These are phyloP conservation scores for Podaxis sp. DNA, from an alignment of 768 basidiomycete species.

Conservation along the genomic window DNA sequence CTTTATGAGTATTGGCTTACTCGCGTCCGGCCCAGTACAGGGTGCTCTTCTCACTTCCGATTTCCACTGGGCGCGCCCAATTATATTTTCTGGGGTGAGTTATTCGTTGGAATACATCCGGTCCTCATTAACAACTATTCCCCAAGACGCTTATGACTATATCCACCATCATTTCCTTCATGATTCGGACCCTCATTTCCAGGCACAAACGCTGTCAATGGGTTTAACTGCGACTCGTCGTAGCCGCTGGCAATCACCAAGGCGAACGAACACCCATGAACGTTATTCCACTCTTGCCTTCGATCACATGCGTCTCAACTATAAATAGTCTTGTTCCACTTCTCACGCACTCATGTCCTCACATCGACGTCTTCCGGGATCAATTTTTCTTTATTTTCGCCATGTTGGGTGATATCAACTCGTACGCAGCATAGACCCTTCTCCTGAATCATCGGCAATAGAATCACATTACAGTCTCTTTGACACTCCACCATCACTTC, in stretches of 20 bases:
- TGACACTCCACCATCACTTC: too few relatives aligned
- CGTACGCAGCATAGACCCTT: too few relatives aligned
- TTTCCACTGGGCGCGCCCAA: too few relatives aligned
- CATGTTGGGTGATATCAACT: too few relatives aligned
- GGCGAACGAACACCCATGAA: not conserved
- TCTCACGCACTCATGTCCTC: not conserved
- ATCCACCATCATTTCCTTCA: not conserved
- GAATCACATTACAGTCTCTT: not conserved
- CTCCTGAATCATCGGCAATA: not conserved
- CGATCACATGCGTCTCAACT: not conserved
- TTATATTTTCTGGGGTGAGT: too few relatives aligned
- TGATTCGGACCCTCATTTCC: conserved; percentile 6
- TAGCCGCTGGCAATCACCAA: not conserved
- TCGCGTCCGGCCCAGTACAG: conserved; percentile 2
- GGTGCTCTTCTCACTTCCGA: too few relatives aligned
- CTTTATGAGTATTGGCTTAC: conserved; percentile 4
- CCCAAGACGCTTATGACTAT: not conserved
- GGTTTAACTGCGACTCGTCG: not conserved
- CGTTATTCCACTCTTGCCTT: not conserved
- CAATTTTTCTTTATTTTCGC: not conserved
- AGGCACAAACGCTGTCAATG: not conserved
- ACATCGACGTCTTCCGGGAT: not conserved
- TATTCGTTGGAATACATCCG: too few relatives aligned
- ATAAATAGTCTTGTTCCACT: not conserved
- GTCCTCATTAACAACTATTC: not conserved